Evolutionary conservation across 1,284 basidiomycete genomes (phyloP).

Genomic region (Cryptococcus sp.): DNA sequence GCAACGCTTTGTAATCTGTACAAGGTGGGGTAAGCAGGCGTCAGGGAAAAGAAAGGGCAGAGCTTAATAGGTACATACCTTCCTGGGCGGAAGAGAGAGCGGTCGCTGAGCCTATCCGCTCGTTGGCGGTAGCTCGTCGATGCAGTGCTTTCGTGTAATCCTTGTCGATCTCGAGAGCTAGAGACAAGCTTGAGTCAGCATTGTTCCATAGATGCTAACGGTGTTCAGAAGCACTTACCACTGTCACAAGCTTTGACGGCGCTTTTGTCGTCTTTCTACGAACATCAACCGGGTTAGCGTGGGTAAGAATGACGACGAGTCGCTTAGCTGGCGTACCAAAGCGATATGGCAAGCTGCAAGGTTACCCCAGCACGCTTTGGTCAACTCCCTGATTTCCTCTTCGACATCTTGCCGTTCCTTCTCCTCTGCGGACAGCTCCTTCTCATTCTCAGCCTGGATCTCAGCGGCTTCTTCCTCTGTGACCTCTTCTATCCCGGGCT

Average conservation of each 20-base stretch:
- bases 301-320: background rate
- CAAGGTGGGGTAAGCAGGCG: too few relatives aligned
- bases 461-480: conserved; percentile 44
- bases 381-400: conserved; percentile 33
- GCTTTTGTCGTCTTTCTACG: conserved; percentile 57
- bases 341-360: conserved; percentile 44
- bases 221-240: conserved; percentile 23
- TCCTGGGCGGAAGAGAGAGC: conserved; percentile 78
- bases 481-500: conserved; percentile 41
- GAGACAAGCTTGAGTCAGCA: background rate
- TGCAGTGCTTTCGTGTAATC: conserved; percentile 84
- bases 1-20: conserved; percentile 74
- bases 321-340: conserved; percentile 19
- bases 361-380: conserved; percentile 48
- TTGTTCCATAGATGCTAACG: background rate
- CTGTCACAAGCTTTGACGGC: conserved; percentile 53
- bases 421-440: conserved; percentile 10
- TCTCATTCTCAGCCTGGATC: conserved; percentile 26
- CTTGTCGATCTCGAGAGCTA: conserved; percentile 83
- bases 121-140: conserved; percentile 81
- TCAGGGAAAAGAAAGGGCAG: background rate
- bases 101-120: conserved; percentile 76
- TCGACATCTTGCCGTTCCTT: conserved; percentile 27
- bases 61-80: conserved; percentile 60
- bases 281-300: too few relatives aligned